Percentiles rank a stretch among this genome's conserved stretches.
Evolutionary conservation across 2,329 filamentous ascomycete species (phyloP).

Genomic region (Trichoderma asperellum): DNA sequence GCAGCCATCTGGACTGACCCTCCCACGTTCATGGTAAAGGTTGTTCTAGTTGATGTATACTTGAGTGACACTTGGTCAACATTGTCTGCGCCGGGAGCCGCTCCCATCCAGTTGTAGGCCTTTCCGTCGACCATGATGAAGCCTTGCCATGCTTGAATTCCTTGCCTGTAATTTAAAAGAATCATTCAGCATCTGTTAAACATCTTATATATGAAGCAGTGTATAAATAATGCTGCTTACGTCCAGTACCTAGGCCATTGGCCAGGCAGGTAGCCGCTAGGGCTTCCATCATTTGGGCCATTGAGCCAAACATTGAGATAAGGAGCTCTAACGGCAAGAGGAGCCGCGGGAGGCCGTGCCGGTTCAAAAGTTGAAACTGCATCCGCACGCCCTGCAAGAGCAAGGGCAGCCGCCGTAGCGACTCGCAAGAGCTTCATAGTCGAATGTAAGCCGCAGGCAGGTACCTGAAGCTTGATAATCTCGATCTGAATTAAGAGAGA

Average conservation of each 20-base stretch:
- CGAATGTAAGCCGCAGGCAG: neutral
- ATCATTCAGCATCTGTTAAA: slow-evolving; percentile 32
- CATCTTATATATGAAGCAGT: neutral
- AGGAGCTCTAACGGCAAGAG: slow-evolving; percentile 73
- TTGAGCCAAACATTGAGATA: slow-evolving; percentile 74
- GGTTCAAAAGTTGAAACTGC: slow-evolving; percentile 62
- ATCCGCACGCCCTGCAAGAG: slow-evolving; percentile 30
- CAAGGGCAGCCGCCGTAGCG: slow-evolving; percentile 32
- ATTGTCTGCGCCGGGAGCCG: slow-evolving; percentile 50
- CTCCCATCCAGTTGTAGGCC: slow-evolving; percentile 70
- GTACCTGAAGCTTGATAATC: neutral
- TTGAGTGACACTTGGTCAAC: slow-evolving; percentile 66
- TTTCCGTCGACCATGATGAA: slow-evolving; percentile 69
- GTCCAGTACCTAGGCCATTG: slow-evolving; percentile 72
- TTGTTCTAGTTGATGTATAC: slow-evolving; percentile 74
- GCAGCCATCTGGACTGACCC: slow-evolving; percentile 66
- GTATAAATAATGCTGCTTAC: slow-evolving; percentile 49
- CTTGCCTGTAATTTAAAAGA: slow-evolving; percentile 38
- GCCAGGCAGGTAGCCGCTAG: slow-evolving; percentile 69
- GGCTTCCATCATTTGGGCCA: slow-evolving; percentile 62
- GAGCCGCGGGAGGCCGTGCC: slow-evolving; percentile 67
- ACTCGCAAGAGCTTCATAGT: slow-evolving; percentile 34
- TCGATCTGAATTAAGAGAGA: neutral
- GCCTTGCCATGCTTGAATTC: slow-evolving; percentile 67
- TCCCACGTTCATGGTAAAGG: slow-evolving; percentile 68